Base-by-base conservation (phyloP, 176 grass and related monocot genomes). In the Cocos nucifera region DNA sequence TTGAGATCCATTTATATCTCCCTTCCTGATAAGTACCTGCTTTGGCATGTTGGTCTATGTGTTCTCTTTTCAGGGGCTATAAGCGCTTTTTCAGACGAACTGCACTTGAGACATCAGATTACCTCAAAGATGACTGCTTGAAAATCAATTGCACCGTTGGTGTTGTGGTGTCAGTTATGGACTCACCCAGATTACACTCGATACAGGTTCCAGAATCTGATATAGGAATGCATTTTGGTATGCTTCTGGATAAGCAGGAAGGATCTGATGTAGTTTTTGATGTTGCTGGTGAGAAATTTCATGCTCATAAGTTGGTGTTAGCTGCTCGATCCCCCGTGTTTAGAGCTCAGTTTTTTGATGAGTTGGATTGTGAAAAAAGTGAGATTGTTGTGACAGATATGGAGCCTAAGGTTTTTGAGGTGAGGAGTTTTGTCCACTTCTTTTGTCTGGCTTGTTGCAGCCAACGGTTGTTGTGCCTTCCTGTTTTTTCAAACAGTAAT, bases 61-160 rank as follows among this genome's bases (percentile, higher is more conserved):
- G 9, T 17, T 69, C 5, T 63, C 54, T 77, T 76, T 66, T 74
- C 77, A 95, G 90, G 90, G 90, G 90, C 62, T 95, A 90, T 66
- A 95, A 89, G 67, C 78, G 86, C 28, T 89, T 95, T 72, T 95
- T 84, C 63, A 64, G 83, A 21, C 79, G 80, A 49, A 71, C 77
- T 61, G 71, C 67, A 32, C 86, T 95, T 53, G 90, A 95, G 74
- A 78, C 56, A 59, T 95, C 90, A 59, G 86, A 86, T 52, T 95
- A 83, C 70, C 67, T 95, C 29, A 89, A 89, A 78, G 83, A 89
- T 20, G 90, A 95, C 71, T 89, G 90, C 80, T 75, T 95, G 74
- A 95, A 95, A 72, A 89, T 95, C 73, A 89, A 89, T 69, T 95
- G 90, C 32, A 95, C 86, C 50, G 86, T 95, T 73, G 82, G 86